Evolutionary conservation across 805 yeast species (phyloP), one percentile per base, ranked within the genome.

Genomic region (Lachancea sp.): DNA sequence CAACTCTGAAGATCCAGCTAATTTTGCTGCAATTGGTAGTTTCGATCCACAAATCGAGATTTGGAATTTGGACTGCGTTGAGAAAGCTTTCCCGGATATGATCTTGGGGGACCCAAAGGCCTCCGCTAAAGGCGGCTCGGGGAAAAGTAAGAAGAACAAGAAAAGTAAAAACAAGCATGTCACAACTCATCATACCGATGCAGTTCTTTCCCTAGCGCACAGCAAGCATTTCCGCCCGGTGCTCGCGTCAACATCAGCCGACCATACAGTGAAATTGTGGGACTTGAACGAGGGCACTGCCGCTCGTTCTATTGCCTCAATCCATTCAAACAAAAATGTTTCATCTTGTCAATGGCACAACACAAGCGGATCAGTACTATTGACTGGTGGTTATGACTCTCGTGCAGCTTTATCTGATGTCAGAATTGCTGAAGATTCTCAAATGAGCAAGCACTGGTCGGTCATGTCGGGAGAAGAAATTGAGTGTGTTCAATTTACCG

Each of bases 41-140:
- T 90, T 92, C 60, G 97, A 90, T 53, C 98, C 98, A 29, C 94
- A 84, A 58, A 90, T 92, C 63, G 98, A 92, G 66, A 75, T 92
- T 46, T 92, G 97, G 97, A 88, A 92, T 63, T 69, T 92, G 55
- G 98, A 92, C 61, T 79, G 82, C 48, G 70, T 90, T 25, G 97
- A 92, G 52, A 87, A 87, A 55, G 90, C 95, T 20, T 90, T 85
- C 73, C 98, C 98, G 11, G 96, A 89, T 58, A 74, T 83, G 50
- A 87, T 92, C 47, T 70, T 92, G 45, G 97, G 98, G 38, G 95
- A 84, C 57, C 78, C 78, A 8, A 71, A 70, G 33, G 65, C 68
- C 16, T 70, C 65, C 28, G 65, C 65, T 4, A 56, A 50, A 40
- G 56, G 60, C 29, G 40, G 47, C 22, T 40, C 55, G 58, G 43